Base-by-base conservation (phyloP, 306 rosid species). In the Cucurbita argyrosperma region DNA sequence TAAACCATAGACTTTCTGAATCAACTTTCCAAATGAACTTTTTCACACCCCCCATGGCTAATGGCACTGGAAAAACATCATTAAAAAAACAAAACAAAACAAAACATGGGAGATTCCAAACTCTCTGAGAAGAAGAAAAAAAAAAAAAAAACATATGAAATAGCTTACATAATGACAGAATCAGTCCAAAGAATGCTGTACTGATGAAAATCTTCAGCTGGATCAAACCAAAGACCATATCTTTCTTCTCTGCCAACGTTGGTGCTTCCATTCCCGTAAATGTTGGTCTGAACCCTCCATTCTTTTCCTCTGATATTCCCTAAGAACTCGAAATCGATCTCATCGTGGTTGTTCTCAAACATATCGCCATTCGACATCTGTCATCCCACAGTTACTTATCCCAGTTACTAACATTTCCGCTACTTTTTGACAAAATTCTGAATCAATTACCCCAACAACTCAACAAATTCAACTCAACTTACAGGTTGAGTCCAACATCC, bases 211-310 rank as follows among this genome's bases (percentile, higher is more conserved):
- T 89, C 95, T 37, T 90, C 96, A 26, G 97, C 38, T 74, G 98
- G 98, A 85, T 94, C 98, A 77, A 94, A 94, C 98, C 97, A 86
- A 11, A 94, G 88, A 80, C 80, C 82, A 82, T 82, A 87, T 79
- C 97, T 85, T 85, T 94, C 98, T 77, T 94, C 98, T 83, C 97
- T 89, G 64, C 98, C 98, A 53, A 87, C 74, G 52, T 43, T 72
- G 15, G 98, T 94, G 81, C 98, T 94, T 84, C 98, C 98, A 80
- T 94, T 94, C n/a, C 98, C 98, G 76, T 94, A 94, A 78, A 94
- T 77, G 72, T 94, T 94, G 35, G 98, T 94, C 85, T 94, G 98
- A 80, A 94, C 39, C 83, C 97, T 89, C 98, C 98, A 94, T 26
- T 94, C 85, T 83, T 89, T 88, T 61, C 98, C 98, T 84, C 98